Base-by-base conservation (phyloP, 2,329 filamentous ascomycete species). In the Beauveria caledonica region DNA sequence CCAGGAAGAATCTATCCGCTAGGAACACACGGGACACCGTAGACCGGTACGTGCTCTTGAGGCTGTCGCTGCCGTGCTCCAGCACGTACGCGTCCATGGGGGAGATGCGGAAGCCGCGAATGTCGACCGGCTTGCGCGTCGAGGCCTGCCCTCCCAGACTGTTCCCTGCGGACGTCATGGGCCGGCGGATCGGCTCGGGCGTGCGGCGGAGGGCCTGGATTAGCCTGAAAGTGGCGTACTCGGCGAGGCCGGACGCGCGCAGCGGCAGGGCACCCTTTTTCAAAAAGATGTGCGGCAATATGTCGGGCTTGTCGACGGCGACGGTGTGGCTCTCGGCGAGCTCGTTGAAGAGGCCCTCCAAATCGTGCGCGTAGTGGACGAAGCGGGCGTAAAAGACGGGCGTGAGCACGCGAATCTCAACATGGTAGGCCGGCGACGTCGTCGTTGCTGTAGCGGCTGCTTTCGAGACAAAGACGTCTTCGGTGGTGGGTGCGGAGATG, bases 331-430 rank as follows among this genome's bases (percentile, higher is more conserved):
- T 86, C 61, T 85, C 83, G 49, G 80, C 70, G 67, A 83, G 68
- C 67, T 89, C 85, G 62, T 79, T 78, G 60, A 85, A 82, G 33
- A 89, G 74, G 1, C 83, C 85, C 65, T 87, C 83, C 19, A 83
- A 77, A 23, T 83, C 81, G 66, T 86, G 78, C 0, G 81, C 76
- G 67, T 89, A 88, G 63, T 82, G 78, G 0, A 85, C 77, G 52
- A 89, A 85, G 29, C 86, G 80, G 13, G 81, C 78, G 73, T 90
- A 90, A 67, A 90, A 90, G 0, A 74, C 76, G 1, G 87, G 86
- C 0, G 84, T 86, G 21, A 87, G 70, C 5, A 89, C 74, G 58
- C 79, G 80, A 52, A 89, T 73, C 48, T 82, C 80, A 6, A 88
- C 23, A 1, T 42, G 40, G 40, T 33, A 45, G 33, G 17, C 39